Evolutionary conservation across 2,329 filamentous ascomycete species (phyloP).

Genomic region (Capronia coronata): DNA sequence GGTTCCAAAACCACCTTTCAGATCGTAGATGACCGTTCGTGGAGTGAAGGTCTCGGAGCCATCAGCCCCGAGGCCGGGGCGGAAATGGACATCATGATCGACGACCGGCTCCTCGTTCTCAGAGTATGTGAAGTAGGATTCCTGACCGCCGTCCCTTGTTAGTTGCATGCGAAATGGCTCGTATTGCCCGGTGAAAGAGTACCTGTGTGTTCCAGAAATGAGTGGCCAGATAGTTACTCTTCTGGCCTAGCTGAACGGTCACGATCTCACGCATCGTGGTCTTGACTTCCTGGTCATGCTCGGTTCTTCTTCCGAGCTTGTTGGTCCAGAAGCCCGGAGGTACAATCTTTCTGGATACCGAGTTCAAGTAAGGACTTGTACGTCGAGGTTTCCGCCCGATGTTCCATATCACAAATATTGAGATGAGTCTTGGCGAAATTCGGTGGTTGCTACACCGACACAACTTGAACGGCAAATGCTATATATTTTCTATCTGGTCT

Average conservation of each 20-base stretch:
- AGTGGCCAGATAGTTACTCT: slow-evolving; percentile 85
- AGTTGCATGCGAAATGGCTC: slow-evolving; percentile 1
- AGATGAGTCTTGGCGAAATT: no score
- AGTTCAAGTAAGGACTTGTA: no score
- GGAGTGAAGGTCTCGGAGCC: slow-evolving; percentile 89
- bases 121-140: slow-evolving; percentile 93
- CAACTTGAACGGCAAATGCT: no score
- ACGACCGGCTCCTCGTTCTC: slow-evolving; percentile 59
- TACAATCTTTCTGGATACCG: no score
- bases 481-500: no score
- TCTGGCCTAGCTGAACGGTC: slow-evolving; percentile 85
- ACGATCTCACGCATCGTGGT: slow-evolving; percentile 81
- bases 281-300: no score
- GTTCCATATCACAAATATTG: no score
- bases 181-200: slow-evolving; percentile 6
- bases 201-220: slow-evolving; percentile 98
- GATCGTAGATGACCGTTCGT: slow-evolving; percentile 84
- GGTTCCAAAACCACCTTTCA: slow-evolving; percentile 89
- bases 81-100: slow-evolving; percentile 83
- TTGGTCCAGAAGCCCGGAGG: no score
- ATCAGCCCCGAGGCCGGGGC: slow-evolving; percentile 72
- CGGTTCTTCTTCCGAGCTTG: no score
- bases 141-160: slow-evolving; percentile 47
- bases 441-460: no score
- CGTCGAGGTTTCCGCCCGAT: no score